phyloP scores from a whole-genome alignment of 192 early-diverging fungal species.

The Phlyctochytrium arcticum region DNA sequence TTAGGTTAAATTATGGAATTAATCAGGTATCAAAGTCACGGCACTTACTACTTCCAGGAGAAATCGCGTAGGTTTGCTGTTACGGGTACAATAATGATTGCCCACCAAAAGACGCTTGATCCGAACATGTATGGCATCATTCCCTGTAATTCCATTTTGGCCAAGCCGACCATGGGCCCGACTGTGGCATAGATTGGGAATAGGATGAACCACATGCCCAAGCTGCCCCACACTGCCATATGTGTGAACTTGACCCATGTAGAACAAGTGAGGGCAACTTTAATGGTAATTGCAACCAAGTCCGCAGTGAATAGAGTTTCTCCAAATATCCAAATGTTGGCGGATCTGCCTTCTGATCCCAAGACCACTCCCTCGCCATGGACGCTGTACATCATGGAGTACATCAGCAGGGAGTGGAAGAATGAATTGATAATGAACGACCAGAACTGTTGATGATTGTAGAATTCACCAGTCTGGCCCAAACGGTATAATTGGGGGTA shows the following conservation, averaged over 20 bases:
- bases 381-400: constrained; percentile 61
- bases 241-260: constrained; percentile 95
- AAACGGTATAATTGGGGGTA: constrained; percentile 94
- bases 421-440: constrained; percentile 89
- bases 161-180: constrained; percentile 55
- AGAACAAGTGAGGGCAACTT: constrained; percentile 85
- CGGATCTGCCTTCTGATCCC: constrained; percentile 56
- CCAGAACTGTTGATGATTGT: constrained; percentile 90
- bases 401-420: constrained; percentile 85
- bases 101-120: constrained; percentile 73
- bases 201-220: constrained; percentile 82
- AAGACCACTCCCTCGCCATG: constrained; percentile 69
- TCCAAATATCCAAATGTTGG: constrained; percentile 90
- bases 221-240: constrained; percentile 84
- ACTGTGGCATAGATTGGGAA: constrained; percentile 80
- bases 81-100: constrained; percentile 79
- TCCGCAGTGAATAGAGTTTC: constrained; percentile 85
- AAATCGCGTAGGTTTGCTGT: constrained; percentile 85
- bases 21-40: constrained; percentile 5
- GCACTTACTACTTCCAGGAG: constrained; percentile 89
- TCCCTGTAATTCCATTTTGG: constrained; percentile 44
- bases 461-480: constrained; percentile 51
- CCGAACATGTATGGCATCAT: constrained; percentile 35
- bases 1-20: background rate
- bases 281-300: constrained; percentile 82